Evolutionary conservation across 371 early-diverging fungal genomes (phyloP), one percentile per base, ranked within the genome.

Genomic region (Zancudomyces culisetae): DNA sequence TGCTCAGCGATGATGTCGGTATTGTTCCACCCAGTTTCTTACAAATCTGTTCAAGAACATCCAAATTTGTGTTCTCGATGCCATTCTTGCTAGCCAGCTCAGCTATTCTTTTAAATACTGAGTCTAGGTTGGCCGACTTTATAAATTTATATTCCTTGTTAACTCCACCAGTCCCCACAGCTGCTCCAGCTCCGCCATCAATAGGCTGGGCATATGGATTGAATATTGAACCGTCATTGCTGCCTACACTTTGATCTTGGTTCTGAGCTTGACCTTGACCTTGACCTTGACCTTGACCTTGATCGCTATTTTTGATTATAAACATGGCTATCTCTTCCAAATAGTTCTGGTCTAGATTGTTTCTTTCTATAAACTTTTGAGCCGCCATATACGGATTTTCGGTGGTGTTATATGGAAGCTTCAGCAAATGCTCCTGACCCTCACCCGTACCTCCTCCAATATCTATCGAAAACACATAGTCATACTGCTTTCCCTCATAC

Each of bases 381-480:
- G 98, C 98, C 3, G 91, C 90, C 39, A 69, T 62, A 60, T 82
- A 96, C 0, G 96, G 94, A 61, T 98, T 95, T 52, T 94, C 48
- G 73, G 86, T 76, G 0, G 75, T 74, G 66, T 98, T 95, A 51
- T 53, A 96, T 1, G 96, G 97, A 20, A 98, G 74, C 61, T 97
- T 94, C 12, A 92, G 64, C 26, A 82, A 77, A n/a, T n/a, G n/a
- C n/a, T n/a, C n/a, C n/a, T n/a, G n/a, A n/a, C n/a, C n/a, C n/a
- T n/a, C n/a, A 22, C 83, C 80, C 3, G 60, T 70, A 2, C 82
- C 82, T 22, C 83, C 85, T 22, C 75, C 81, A 19, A 96, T 75
- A 57, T 96, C 96, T 28, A 98, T 85, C 58, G 93, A 94, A 72
- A 98, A 98, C 8, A 98, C 92, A 63, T 86, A 91, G 61, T 98